Base-by-base conservation (phyloP, 108 stramenopile genomes). In the Cylindrotheca closterium region DNA sequence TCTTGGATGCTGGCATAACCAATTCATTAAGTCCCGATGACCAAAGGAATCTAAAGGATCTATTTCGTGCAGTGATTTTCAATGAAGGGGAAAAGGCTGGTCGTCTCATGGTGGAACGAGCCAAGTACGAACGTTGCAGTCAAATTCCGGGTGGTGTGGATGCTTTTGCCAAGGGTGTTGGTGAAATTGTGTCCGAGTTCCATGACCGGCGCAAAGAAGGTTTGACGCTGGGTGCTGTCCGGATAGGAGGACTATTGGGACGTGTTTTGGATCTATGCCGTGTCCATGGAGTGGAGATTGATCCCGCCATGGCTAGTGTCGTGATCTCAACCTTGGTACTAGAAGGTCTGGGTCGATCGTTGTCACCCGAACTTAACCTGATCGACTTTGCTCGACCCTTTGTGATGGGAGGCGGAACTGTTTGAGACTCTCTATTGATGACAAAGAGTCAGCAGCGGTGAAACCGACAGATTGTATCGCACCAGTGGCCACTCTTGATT, bases 1-100 rank as follows among this genome's bases (percentile, higher is more conserved):
- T 96, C 67, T 26, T 96, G 42, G 95, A 96, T 81, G 92, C 88
- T 30, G 95, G 95, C 15, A 92, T 96, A 63, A 87, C 85, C 21
- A 86, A 74, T 19, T 79, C 83, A 3, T 66, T 96, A 17, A 65
- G 73, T 50, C 73, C 70, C 0, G 74, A 77, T 26, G 95, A 93
- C 52, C 77, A 75, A 58, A 73, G 74, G 42, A 96, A 96, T 70
- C 74, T 96, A 33, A 58, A 47, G 18, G 95, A 96, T 74, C 54
- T 96, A 8, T 93, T 96, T 61, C 80, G 82, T 10, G 86, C 92
- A 2, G 88, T 96, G 7, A 82, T 96, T 49, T 54, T 90, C 27
- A 92, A 96, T 67, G 75, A 93, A 53, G 95, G 95, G 18, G 60
- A 88, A 30, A 58, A 65, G 53, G 95, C 95, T 28, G 95, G 95